phyloP scores from a whole-genome alignment of 2,329 filamentous ascomycete species.

The Didymella lethalis region DNA sequence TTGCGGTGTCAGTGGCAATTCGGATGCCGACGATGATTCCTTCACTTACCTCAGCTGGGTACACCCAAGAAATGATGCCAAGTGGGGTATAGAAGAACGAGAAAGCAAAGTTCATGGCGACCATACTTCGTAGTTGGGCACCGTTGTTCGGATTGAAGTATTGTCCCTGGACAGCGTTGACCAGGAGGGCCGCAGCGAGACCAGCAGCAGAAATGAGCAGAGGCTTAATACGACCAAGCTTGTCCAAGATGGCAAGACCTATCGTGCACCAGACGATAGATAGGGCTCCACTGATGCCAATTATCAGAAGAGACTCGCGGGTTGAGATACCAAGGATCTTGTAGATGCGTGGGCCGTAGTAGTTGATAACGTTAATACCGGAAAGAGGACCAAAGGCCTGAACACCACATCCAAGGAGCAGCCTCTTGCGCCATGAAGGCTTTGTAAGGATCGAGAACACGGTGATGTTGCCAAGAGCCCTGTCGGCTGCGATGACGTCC shows the following conservation, averaged over 20 bases:
- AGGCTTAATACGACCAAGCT: conserved; percentile 58
- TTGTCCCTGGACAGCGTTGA: conserved; percentile 53
- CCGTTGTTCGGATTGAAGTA: conserved; percentile 48
- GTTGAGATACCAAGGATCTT: conserved; percentile 55
- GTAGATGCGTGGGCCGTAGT: conserved; percentile 56
- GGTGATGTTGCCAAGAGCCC: conserved; percentile 45
- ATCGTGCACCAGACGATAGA: conserved; percentile 58
- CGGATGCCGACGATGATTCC: no score
- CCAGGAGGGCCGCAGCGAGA: conserved; percentile 42
- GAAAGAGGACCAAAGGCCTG: conserved; percentile 60
- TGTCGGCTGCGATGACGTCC: conserved; percentile 33
- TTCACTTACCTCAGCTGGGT: conserved; percentile 50
- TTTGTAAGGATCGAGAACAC: conserved; percentile 56
- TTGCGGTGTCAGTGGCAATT: not conserved
- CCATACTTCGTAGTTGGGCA: conserved; percentile 54
- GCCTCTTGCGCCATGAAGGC: conserved; percentile 55
- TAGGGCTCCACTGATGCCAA: conserved; percentile 60
- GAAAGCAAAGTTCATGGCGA: conserved; percentile 59
- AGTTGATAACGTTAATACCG: conserved; percentile 55
- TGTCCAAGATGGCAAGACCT: conserved; percentile 57
- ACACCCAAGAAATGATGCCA: conserved; percentile 59
- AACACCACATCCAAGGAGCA: conserved; percentile 58
- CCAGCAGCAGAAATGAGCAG: conserved; percentile 57
- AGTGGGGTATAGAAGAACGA: conserved; percentile 56
- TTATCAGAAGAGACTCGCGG: conserved; percentile 59